Evolutionary conservation across 257 asterid genomes (phyloP).

Genomic region (Primulina huaijiensis): DNA sequence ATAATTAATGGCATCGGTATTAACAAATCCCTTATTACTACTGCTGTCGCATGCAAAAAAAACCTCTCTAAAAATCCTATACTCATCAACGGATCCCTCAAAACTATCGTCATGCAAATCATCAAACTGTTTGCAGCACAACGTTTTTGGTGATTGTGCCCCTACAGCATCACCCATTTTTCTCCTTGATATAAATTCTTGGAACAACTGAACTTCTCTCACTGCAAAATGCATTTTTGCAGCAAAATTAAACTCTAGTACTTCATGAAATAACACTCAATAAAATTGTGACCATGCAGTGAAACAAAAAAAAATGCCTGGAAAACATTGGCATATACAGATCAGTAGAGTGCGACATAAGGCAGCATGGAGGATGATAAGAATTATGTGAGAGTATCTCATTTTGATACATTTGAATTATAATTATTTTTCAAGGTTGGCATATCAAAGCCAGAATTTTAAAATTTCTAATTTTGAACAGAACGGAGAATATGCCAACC

Average conservation of each 20-base stretch:
- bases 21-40: constrained; percentile 38
- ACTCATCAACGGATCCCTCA: constrained; percentile 64
- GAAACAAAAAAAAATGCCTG: not conserved
- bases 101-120: constrained; percentile 59
- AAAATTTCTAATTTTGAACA: not conserved
- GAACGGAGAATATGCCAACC: not conserved
- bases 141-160: constrained; percentile 38
- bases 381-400: not conserved
- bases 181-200: constrained; percentile 18
- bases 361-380: not conserved
- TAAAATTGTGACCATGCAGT: constrained; percentile 11
- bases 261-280: constrained; percentile 5
- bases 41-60: constrained; percentile 49
- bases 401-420: not conserved
- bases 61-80: constrained; percentile 54
- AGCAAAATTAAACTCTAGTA: constrained; percentile 9
- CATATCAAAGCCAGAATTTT: constrained; percentile 8
- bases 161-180: constrained; percentile 30
- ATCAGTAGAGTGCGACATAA: not conserved
- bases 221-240: constrained; percentile 27
- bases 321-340: not conserved
- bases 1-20: constrained; percentile 37
- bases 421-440: constrained; percentile 5
- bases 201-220: constrained; percentile 25
- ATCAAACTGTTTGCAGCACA: constrained; percentile 55